Evolutionary conservation across 176 grass and related monocot genomes (phyloP).

Genomic region (Dendrocalamus sinicus): DNA sequence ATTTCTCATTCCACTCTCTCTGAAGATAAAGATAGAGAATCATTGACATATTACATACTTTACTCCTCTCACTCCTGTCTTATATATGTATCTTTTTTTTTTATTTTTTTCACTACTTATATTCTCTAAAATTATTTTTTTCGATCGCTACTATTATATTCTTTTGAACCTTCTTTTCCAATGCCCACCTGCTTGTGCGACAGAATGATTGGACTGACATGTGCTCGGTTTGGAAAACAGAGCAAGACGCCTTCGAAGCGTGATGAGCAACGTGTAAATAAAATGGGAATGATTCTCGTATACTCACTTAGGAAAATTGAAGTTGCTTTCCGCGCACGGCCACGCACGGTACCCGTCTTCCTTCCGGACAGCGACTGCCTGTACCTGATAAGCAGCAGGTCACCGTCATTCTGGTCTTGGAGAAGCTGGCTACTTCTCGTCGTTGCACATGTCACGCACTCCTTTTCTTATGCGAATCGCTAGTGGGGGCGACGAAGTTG

Average conservation of each 20-base stretch:
- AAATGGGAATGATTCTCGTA: neutral
- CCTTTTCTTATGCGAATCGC: neutral
- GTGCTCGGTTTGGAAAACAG: neutral
- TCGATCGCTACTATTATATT: neutral
- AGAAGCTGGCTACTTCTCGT: neutral
- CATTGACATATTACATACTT: too few relatives aligned
- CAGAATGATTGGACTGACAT: slow-evolving; percentile 10
- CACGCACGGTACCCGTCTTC: neutral
- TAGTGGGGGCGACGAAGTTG: neutral
- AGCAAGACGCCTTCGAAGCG: neutral
- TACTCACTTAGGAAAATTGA: neutral
- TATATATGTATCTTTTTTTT: rapidly evolving
- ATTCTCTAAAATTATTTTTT: too few relatives aligned
- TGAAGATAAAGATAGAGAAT: too few relatives aligned
- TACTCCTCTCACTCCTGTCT: too few relatives aligned
- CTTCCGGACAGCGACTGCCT: slow-evolving; percentile 28
- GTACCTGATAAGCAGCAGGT: slow-evolving; percentile 38
- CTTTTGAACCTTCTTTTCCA: neutral
- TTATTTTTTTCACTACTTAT: too few relatives aligned
- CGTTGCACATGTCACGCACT: neutral
- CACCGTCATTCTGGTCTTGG: neutral
- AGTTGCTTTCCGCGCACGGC: slow-evolving; percentile 38
- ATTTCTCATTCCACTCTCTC: too few relatives aligned
- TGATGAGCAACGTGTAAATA: neutral
- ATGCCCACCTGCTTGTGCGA: neutral